These are phyloP conservation scores for Sporothrix inflata DNA, from an alignment of 2,329 filamentous ascomycete species.

Conservation along the genomic window DNA sequence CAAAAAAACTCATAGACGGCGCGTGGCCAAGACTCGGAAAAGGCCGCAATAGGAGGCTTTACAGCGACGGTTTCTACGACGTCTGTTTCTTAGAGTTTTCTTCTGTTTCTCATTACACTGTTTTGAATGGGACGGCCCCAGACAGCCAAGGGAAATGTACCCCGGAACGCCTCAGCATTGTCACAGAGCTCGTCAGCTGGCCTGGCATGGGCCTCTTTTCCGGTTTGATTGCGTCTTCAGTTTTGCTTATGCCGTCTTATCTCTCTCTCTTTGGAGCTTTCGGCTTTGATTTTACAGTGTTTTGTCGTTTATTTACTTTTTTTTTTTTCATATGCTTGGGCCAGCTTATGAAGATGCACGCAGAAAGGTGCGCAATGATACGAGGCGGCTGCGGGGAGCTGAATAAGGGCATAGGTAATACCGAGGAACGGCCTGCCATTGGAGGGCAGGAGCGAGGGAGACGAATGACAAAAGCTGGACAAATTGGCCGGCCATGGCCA, in stretches of 20 bases:
- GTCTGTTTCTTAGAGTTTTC: neutral
- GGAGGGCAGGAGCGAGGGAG: neutral
- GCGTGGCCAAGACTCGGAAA: conserved; percentile 1
- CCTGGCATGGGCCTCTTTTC: conserved; percentile 16
- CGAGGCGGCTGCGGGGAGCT: conserved; percentile 6
- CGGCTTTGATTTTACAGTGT: no score
- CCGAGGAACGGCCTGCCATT: neutral
- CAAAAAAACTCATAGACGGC: neutral
- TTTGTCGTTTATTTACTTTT: neutral
- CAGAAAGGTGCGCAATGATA: neutral
- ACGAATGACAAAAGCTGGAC: conserved; percentile 14
- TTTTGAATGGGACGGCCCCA: neutral
- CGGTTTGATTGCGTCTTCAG: neutral
- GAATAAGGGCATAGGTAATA: conserved; percentile 10
- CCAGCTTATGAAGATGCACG: conserved; percentile 16
- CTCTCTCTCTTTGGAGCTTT: no score
- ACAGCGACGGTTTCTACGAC: conserved; percentile 25
- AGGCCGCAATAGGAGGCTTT: conserved; percentile 6
- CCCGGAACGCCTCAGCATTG: neutral
- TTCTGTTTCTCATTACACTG: neutral
- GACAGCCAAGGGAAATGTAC: neutral
- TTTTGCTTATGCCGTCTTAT: neutral
- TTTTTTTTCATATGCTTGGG: neutral
- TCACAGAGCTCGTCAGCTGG: conserved; percentile 19
- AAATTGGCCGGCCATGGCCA: conserved; percentile 1